Percentiles rank a stretch among this genome's conserved stretches.
phyloP scores from a whole-genome alignment of 257 asterid genomes.

The Coffea canephora region DNA sequence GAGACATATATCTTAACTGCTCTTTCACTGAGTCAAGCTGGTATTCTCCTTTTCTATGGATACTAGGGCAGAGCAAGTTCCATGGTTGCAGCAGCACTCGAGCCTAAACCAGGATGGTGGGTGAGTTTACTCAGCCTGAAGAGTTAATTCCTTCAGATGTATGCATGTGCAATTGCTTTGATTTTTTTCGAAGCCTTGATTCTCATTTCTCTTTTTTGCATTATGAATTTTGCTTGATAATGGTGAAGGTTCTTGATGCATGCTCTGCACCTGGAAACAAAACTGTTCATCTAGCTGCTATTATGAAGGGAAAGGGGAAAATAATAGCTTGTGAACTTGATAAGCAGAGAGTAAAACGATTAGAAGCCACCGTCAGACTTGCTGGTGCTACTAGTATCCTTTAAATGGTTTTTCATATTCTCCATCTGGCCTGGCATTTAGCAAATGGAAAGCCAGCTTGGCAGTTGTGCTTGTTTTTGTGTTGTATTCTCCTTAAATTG shows the following conservation, averaged over 20 bases:
- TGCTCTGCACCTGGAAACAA: slow-evolving; percentile 98
- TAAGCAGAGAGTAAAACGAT: slow-evolving; percentile 64
- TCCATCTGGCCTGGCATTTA: not conserved
- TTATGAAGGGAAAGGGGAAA: slow-evolving; percentile 79
- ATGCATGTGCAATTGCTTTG: not conserved
- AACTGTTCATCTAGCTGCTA: slow-evolving; percentile 90
- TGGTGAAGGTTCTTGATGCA: slow-evolving; percentile 87
- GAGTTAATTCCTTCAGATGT: not conserved
- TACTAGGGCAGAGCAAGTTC: slow-evolving; percentile 89
- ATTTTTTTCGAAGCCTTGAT: not conserved
- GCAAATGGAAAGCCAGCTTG: not conserved
- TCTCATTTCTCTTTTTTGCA: not conserved
- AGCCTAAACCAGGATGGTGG: slow-evolving; percentile 85
- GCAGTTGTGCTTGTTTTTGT: not conserved
- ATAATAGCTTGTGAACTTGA: slow-evolving; percentile 90
- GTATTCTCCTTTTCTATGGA: not conserved
- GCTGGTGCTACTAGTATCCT: slow-evolving; percentile 94
- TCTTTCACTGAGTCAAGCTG: not conserved
- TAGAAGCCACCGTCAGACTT: slow-evolving; percentile 52
- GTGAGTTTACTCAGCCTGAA: slow-evolving; percentile 31
- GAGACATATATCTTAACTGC: not conserved
- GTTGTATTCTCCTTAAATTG: not conserved
- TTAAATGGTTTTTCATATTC: slow-evolving; percentile 10
- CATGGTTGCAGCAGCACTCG: slow-evolving; percentile 87
- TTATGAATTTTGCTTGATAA: slow-evolving; percentile 20